Base-by-base conservation (phyloP, 208 protist genomes). In the Wallacemonas sp. region DNA sequence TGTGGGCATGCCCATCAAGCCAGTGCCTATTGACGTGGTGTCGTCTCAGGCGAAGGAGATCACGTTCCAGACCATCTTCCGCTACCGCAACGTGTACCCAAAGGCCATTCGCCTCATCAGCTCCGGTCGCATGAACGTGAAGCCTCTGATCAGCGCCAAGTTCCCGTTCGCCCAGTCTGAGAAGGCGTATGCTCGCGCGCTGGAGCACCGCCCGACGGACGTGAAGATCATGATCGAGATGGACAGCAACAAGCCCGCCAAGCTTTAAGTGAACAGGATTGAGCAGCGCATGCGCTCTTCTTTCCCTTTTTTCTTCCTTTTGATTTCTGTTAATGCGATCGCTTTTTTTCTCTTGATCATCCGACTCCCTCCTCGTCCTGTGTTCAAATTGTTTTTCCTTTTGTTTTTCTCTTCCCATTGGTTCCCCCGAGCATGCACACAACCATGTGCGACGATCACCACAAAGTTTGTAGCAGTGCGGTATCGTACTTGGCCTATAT, bases 181-280 rank as follows among this genome's bases (percentile, higher is more conserved):
- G 22, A 66, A 80, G 49, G 79, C 79, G 5, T 84, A 84, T 63
- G 47, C 66, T 36, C 69, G 79, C 30, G 75, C 74, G 14, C 53
- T 79, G 39, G 38, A 76, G 42, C 68, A 68, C 28, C 34, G 66
- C 39, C 79, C 74, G 33, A 80, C 70, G 33, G 79, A 84, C 34
- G 60, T 84, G 30, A 84, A 80, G 45, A 84, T 84, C 36, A 73
- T 84, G 55, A 84, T 80, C 4, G 56, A 80, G 58, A 26, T 84
- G 68, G 74, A 75, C 1, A 54, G 61, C 71, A 68, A 55, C 49
- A 46, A 39, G 56, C 55, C 30, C 41, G 51, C 51, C 33, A 68
- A 70, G 55, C 58, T 75, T 19, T 79, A 63, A 62, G 55, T 15
- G 12, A 27, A 26, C 11, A 51, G 8, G 9, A 26, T 22, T 11